Evolutionary conservation across 108 stramenopile genomes (phyloP).

Genomic region (Nitzschia sp.): DNA sequence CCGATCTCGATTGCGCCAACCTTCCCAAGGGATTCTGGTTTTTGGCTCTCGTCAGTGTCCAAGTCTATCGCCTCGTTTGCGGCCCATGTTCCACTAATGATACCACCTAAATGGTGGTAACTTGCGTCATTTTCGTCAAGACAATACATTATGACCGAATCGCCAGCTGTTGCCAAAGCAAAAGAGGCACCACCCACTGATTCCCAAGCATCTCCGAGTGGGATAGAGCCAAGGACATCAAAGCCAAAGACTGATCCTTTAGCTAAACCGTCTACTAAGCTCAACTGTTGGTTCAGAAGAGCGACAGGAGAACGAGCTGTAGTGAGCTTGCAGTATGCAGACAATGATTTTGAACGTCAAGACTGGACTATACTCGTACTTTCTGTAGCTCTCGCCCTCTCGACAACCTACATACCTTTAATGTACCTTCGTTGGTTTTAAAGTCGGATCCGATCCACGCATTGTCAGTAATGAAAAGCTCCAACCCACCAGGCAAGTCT

Average conservation of each 20-base stretch:
- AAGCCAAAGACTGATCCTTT: conserved; percentile 39
- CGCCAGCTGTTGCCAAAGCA: conserved; percentile 27
- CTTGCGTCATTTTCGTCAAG: not conserved
- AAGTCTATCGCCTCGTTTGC: not conserved
- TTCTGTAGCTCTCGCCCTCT: not conserved
- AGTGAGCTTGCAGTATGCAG: not conserved
- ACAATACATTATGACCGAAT: conserved; percentile 25
- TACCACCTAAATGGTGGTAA: conserved; percentile 2
- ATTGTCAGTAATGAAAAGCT: conserved; percentile 47
- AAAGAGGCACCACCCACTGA: conserved; percentile 7
- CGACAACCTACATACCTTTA: conserved; percentile 33
- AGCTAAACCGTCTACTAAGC: not conserved
- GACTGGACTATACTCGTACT: too few relatives aligned
- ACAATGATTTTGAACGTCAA: not conserved
- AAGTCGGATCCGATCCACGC: conserved; percentile 41
- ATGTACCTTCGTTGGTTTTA: conserved; percentile 37
- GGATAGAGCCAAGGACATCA: not conserved
- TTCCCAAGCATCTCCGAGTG: conserved; percentile 17
- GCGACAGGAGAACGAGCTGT: not conserved
- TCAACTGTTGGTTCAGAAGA: not conserved
- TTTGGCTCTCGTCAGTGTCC: conserved; percentile 2
- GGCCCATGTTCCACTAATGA: not conserved
- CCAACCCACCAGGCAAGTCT: conserved; percentile 25
- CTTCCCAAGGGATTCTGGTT: conserved; percentile 17
- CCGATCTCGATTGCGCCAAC: conserved; percentile 2